Percentiles rank a stretch among this genome's conserved stretches.
Conservation (phyloP, 768 basidiomycete genomes). For the Symmetrospora coprosmae region DNA sequence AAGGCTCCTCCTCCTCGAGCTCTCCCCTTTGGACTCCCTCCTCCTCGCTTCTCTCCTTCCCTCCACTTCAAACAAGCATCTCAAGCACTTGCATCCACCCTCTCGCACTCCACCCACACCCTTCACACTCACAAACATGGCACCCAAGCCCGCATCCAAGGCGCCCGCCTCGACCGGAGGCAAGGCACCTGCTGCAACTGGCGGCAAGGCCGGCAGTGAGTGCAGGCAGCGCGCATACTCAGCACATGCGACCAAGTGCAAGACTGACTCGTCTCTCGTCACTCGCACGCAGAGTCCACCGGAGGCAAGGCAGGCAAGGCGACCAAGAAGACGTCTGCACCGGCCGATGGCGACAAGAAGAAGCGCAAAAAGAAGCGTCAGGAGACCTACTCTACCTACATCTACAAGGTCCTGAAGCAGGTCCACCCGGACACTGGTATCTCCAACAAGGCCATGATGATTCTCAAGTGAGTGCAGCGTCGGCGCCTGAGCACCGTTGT, state of each 20-base stretch:
- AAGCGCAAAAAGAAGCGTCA: conserved; percentile 20
- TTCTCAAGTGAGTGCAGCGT: conserved; percentile 29
- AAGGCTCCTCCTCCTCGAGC: too few species aligned
- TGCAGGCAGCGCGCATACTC: neutral
- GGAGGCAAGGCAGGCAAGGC: conserved; percentile 24
- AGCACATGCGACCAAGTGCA: conserved; percentile 53
- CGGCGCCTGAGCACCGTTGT: too few species aligned
- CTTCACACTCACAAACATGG: conserved; percentile 41
- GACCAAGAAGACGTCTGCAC: conserved; percentile 25
- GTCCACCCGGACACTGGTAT: conserved; percentile 99
- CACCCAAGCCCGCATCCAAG: conserved; percentile 36
- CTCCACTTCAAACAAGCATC: too few species aligned
- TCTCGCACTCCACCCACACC: conserved; percentile 23
- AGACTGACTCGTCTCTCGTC: neutral
- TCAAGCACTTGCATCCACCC: too few species aligned
- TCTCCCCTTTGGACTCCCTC: neutral
- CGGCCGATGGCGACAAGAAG: conserved; percentile 45
- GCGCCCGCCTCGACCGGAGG: conserved; percentile 37
- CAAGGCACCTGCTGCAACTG: conserved; percentile 46
- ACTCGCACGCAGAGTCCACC: conserved; percentile 43
- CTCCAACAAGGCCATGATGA: conserved; percentile 54
- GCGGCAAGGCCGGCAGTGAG: conserved; percentile 19
- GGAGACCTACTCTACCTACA: conserved; percentile 30
- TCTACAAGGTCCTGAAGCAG: conserved; percentile 41
- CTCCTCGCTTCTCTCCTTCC: conserved; percentile 11